Percentiles rank a stretch among this genome's conserved stretches.
Conservation (phyloP, 1,139 yeast species). For the Yamadazyma dendronema region DNA sequence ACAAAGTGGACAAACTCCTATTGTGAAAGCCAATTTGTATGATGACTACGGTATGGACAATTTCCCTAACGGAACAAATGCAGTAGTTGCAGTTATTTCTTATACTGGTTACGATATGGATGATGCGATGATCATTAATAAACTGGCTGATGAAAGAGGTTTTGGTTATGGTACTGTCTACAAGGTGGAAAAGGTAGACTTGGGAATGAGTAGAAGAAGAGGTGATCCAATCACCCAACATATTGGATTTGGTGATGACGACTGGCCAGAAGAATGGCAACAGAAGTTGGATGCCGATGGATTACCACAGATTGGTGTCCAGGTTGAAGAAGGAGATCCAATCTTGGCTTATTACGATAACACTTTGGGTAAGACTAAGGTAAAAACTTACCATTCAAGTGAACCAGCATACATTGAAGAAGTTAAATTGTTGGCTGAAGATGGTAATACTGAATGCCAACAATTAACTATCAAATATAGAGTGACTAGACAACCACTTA, state of each 20-base stretch:
- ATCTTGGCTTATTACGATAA: constrained; percentile 92
- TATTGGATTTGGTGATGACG: constrained; percentile 91
- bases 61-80: constrained; percentile 98
- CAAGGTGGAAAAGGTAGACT: constrained; percentile 89
- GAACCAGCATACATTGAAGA: constrained; percentile 97
- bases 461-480: constrained; percentile 84
- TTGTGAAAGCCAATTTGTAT: constrained; percentile 88
- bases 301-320: constrained; percentile 82
- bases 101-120: constrained; percentile 99
- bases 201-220: constrained; percentile 73
- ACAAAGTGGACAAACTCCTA: constrained; percentile 96
- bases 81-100: constrained; percentile 97
- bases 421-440: constrained; percentile 89
- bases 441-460: constrained; percentile 81
- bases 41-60: constrained; percentile 98
- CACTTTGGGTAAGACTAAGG: constrained; percentile 84
- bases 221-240: constrained; percentile 96
- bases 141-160: constrained; percentile 96
- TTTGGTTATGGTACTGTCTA: constrained; percentile 96
- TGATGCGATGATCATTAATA: constrained; percentile 98
- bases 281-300: constrained; percentile 91
- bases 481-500: constrained; percentile 86
- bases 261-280: constrained; percentile 90
- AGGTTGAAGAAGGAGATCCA: constrained; percentile 95
- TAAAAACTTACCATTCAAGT: constrained; percentile 87